phyloP scores from a whole-genome alignment of 305 asterid species.

The Fraxinus floribunda region DNA sequence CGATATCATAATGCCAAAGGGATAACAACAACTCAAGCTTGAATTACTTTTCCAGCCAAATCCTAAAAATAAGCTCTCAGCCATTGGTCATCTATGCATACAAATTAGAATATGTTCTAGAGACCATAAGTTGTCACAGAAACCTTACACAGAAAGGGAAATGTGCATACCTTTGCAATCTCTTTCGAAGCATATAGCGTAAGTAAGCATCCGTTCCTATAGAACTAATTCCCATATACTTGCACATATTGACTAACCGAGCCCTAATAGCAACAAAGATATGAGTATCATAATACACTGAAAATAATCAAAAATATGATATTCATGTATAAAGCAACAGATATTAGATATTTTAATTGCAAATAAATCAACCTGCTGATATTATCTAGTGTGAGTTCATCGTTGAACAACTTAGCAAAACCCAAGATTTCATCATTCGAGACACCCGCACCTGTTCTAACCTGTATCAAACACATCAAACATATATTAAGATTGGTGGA shows the following conservation, averaged over 20 bases:
- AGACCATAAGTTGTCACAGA: constrained; percentile 12
- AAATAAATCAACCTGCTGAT: constrained; percentile 60
- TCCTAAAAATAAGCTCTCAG: constrained; percentile 2
- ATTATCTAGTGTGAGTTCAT: constrained; percentile 87
- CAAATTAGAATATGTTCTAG: constrained; percentile 8
- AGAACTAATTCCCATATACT: constrained; percentile 81
- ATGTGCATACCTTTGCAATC: constrained; percentile 58
- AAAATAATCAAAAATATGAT: constrained; percentile 17
- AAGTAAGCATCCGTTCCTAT: constrained; percentile 81
- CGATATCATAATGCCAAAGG: neutral
- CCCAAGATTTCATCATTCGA: constrained; percentile 80
- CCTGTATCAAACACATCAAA: constrained; percentile 44
- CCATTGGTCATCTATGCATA: neutral
- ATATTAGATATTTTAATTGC: neutral
- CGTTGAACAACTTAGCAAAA: constrained; percentile 87
- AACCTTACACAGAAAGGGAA: constrained; percentile 22
- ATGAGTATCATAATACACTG: constrained; percentile 1
- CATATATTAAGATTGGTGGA: neutral
- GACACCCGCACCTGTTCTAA: constrained; percentile 77
- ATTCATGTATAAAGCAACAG: constrained; percentile 13
- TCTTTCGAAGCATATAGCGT: constrained; percentile 81
- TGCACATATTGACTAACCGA: constrained; percentile 87
- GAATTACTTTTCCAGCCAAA: neutral
- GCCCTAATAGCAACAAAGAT: constrained; percentile 49
- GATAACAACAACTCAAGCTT: neutral